Base-by-base conservation (phyloP, 176 grass and related monocot species). In the Bromus sterilis region DNA sequence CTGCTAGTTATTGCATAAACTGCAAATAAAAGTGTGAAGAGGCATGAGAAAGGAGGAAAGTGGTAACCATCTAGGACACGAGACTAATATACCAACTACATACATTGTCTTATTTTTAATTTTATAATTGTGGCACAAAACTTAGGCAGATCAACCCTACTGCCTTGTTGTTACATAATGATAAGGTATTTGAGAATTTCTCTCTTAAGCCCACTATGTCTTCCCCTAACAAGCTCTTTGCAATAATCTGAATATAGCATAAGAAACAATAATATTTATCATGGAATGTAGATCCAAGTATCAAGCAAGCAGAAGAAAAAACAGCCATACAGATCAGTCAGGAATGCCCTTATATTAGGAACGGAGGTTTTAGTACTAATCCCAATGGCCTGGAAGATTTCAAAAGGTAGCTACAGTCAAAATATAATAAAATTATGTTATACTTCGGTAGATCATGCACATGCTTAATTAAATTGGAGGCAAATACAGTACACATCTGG, bases 141-240 rank as follows among this genome's bases (percentile, higher is more conserved):
- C n/a, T n/a, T n/a, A n/a, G n/a, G n/a, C n/a, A n/a, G n/a, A n/a
- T n/a, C n/a, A n/a, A n/a, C n/a, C n/a, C n/a, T n/a, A n/a, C n/a
- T n/a, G n/a, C n/a, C n/a, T n/a, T n/a, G n/a, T n/a, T n/a, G n/a
- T n/a, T n/a, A n/a, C n/a, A n/a, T n/a, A n/a, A n/a, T n/a, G n/a
- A n/a, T n/a, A n/a, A 97, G 88, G 36, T 87, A 87, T 81, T 92
- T 91, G 77, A 94, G 91, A 84, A 94, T 82, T 80, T 92, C 91
- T 91, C 91, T 73, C 89, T 97, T 72, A 97, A 84, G 31, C 89
- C 91, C 87, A 88, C 82, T 14, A 92, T 97, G 67, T 97, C 87
- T 86, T 97, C 89, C 71, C 94, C 94, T 31, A 85, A 97, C 58
- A 94, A 72, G 55, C 81, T 97, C 79, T 97, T 85, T 35, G 91